phyloP scores from a whole-genome alignment of 2,329 filamentous ascomycete genomes.

The Pseudocercospora macadamiae region DNA sequence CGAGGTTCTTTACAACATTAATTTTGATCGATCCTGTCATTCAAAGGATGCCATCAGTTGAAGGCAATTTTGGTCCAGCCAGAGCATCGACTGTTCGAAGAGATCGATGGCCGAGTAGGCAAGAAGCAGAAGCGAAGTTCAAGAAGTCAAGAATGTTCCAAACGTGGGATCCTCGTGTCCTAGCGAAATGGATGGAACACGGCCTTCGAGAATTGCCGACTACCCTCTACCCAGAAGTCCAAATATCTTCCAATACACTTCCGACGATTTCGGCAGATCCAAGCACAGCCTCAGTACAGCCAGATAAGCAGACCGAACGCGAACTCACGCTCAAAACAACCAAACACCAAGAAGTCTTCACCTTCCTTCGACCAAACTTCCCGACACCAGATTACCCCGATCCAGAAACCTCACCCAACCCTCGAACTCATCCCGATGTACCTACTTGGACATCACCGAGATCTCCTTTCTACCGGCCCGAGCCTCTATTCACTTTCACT shows the following conservation, averaged over 20 bases:
- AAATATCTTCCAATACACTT: conserved; percentile 24
- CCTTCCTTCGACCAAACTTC: conserved; percentile 68
- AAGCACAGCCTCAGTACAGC: conserved; percentile 25
- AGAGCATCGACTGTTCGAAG: conserved; percentile 70
- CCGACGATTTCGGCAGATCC: conserved; percentile 34
- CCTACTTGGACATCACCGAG: conserved; percentile 33
- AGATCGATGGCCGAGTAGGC: conserved; percentile 79
- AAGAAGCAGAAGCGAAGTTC: conserved; percentile 69
- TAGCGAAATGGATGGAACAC: conserved; percentile 72
- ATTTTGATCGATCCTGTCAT: conserved; percentile 87
- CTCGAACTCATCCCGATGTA: conserved; percentile 49
- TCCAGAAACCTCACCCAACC: conserved; percentile 40
- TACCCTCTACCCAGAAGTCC: background rate
- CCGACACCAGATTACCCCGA: conserved; percentile 25
- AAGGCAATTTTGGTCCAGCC: conserved; percentile 37
- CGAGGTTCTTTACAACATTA: conserved; percentile 74
- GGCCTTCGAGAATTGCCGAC: conserved; percentile 73
- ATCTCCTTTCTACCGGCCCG: conserved; percentile 67
- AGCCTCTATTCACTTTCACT: conserved; percentile 59
- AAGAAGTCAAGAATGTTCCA: conserved; percentile 74
- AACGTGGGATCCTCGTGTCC: conserved; percentile 77
- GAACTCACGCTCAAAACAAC: conserved; percentile 74
- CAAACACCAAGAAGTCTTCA: conserved; percentile 79
- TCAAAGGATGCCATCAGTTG: conserved; percentile 51
- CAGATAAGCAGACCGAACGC: conserved; percentile 34